Conservation (phyloP, 2,329 filamentous ascomycete genomes). For the Sporothrix euskadiensis region DNA sequence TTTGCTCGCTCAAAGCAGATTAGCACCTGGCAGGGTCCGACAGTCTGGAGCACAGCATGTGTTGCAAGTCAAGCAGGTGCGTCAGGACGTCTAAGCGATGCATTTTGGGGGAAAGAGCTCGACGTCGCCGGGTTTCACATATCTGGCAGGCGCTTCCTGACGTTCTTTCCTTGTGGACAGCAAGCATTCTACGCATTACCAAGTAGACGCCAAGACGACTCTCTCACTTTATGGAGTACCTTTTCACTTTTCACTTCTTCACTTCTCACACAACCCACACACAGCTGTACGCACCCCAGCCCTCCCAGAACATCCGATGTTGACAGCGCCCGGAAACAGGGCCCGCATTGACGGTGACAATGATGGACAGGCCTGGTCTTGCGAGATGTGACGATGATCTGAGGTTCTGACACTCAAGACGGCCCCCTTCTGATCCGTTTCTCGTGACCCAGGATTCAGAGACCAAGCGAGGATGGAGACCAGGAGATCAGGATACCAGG, state of each 20-base stretch:
- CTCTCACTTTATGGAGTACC: background rate
- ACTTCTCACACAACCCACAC: background rate
- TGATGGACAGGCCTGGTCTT: background rate
- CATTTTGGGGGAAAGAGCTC: background rate
- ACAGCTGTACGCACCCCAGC: background rate
- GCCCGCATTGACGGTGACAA: conserved; percentile 17
- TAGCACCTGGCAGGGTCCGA: conserved; percentile 23
- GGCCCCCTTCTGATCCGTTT: conserved; percentile 6
- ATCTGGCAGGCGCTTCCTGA: background rate
- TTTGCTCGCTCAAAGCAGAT: background rate
- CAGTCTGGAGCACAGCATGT: conserved; percentile 23
- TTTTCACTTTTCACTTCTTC: too few species aligned
- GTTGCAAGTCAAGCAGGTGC: conserved; percentile 15
- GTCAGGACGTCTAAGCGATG: conserved; percentile 24
- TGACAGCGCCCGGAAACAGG: conserved; percentile 3
- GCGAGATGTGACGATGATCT: conserved; percentile 8
- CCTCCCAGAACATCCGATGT: background rate
- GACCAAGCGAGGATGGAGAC: background rate
- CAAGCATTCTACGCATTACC: background rate
- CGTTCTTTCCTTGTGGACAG: background rate
- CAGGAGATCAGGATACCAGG: background rate
- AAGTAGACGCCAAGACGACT: background rate
- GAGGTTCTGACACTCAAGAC: conserved; percentile 17
- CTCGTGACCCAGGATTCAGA: background rate
- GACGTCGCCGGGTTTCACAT: background rate